Base-by-base conservation (phyloP, 768 basidiomycete species). In the Termitomyces sp. region DNA sequence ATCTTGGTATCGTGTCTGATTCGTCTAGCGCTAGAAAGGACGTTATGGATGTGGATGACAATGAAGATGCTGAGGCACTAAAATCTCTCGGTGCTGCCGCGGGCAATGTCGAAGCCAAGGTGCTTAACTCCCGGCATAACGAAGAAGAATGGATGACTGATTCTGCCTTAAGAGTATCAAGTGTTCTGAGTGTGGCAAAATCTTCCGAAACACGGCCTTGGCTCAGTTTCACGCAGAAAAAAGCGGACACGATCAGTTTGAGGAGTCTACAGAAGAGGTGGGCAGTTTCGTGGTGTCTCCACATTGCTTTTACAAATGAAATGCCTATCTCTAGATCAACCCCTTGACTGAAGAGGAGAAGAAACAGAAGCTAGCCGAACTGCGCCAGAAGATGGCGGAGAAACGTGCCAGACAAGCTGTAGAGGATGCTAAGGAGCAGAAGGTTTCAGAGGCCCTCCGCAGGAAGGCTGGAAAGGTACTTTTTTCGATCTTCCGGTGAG, bases 321-420 rank as follows among this genome's bases (percentile, higher is more conserved):
- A 31, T 34, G 26, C 20, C n/a, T 4, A 26, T 34, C 54, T 60
- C 9, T 56, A 93, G 92, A 85, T 98, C 71, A 94, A 93, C 68
- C 94, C 96, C 0, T 71, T 99, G 52, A 98, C 95, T 0, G 94
- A 98, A 71, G 94, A 95, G 65, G 94, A 98, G 72, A 96, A 87
- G 78, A 82, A 84, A 58, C 76, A 85, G 62, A 92, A 86, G 66
- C 78, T 98, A 0, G 84, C 73, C 0, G 96, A 97, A 61, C 73
- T 99, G 58, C 79, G 85, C 26, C 74, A 79, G 54, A 93, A 87
- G 74, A 86, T 98, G 83, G 78, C 82, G 0, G 86, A 79, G 57
- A 98, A 98, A 70, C 85, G 91, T 1, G 79, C 86, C 1, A 72
- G 67, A 51, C 93, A 93, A 71, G 81, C 86, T 2, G 78, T 80